Conservation (phyloP, 371 early-diverging fungal species). For the Saksenaea oblongispora region DNA sequence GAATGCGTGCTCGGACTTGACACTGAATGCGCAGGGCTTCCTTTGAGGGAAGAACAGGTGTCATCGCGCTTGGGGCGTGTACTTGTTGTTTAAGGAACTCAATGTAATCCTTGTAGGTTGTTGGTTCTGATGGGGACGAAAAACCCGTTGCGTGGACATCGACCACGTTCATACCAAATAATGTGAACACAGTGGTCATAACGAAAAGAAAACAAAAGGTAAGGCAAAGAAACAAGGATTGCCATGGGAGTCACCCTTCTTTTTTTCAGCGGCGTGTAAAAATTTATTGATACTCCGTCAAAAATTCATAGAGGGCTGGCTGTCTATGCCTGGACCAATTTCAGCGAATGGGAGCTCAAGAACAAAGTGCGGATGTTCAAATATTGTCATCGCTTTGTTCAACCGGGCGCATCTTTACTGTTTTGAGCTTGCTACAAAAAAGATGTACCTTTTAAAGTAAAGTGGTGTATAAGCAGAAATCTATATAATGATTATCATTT, state of each 20-base stretch:
- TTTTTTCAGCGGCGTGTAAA: too few species aligned
- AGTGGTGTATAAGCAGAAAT: too few species aligned
- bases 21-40: slow-evolving; percentile 53
- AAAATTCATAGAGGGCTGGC: too few species aligned
- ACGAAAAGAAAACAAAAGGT: neutral
- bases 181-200: slow-evolving; percentile 43
- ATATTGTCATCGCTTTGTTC: too few species aligned
- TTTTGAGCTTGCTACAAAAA: too few species aligned
- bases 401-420: too few species aligned
- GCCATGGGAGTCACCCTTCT: neutral
- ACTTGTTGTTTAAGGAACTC: slow-evolving; percentile 51
- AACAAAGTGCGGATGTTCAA: too few species aligned
- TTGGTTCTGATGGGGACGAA: slow-evolving; percentile 24
- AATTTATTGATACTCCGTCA: too few species aligned
- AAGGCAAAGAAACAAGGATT: slow-evolving; percentile 3
- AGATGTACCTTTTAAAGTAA: too few species aligned
- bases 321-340: too few species aligned
- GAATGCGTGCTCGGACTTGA: slow-evolving; percentile 85
- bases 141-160: slow-evolving; percentile 17
- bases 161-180: slow-evolving; percentile 56
- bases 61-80: slow-evolving; percentile 45
- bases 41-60: slow-evolving; percentile 32
- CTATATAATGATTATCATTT: too few species aligned
- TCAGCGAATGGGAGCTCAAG: too few species aligned
- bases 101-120: slow-evolving; percentile 45